phyloP scores from a whole-genome alignment of 2,329 filamentous ascomycete species.

The Fusarium subtropicale region DNA sequence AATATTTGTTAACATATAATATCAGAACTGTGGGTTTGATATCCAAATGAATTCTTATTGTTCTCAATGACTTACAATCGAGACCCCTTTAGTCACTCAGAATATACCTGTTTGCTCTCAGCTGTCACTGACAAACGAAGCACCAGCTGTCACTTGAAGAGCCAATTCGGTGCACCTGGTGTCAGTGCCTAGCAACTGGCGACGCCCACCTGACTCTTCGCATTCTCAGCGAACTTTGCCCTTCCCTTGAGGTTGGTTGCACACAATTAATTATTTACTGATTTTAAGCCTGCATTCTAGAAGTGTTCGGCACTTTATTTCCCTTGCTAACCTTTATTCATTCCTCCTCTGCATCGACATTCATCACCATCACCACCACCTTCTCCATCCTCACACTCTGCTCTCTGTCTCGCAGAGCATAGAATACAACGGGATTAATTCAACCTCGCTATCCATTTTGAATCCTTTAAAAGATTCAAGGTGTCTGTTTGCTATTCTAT shows the following conservation, averaged over 20 bases:
- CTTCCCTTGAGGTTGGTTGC: not conserved
- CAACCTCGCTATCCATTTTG: slow-evolving; percentile 6
- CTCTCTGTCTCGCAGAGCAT: not conserved
- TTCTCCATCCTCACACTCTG: not conserved
- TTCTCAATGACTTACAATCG: not conserved
- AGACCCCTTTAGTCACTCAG: not conserved
- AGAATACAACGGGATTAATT: slow-evolving; percentile 1
- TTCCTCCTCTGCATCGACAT: not conserved
- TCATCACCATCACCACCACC: not conserved
- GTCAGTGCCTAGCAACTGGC: slow-evolving; percentile 18
- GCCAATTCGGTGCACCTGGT: slow-evolving; percentile 6
- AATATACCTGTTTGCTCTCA: not conserved
- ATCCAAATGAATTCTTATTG: not conserved
- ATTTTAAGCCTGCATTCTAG: not conserved
- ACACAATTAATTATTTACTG: not conserved
- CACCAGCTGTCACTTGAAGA: not conserved
- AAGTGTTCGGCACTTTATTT: not conserved
- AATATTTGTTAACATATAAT: not conserved
- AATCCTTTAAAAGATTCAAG: not conserved
- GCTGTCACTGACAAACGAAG: not conserved
- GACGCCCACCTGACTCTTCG: not conserved
- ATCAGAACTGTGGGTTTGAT: not conserved
- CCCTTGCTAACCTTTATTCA: not conserved
- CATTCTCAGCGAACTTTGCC: not conserved
- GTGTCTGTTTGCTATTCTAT: not conserved